A percentile compares a stretch with the other conserved stretches of the same genome.
phyloP scores from a whole-genome alignment of 2,329 filamentous ascomycete genomes.

The Penicillium sp. region DNA sequence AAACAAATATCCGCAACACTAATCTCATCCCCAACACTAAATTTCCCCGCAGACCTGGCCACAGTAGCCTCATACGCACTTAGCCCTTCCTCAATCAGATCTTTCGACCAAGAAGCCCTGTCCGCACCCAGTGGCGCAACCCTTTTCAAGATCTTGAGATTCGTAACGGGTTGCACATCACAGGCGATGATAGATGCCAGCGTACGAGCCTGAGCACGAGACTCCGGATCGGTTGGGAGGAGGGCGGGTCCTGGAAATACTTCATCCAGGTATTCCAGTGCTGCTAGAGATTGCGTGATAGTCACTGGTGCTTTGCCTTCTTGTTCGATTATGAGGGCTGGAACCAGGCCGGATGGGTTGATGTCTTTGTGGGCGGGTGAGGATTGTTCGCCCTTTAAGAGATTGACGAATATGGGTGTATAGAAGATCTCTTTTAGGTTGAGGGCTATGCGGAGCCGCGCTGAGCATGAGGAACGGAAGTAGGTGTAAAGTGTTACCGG shows the following conservation, averaged over 20 bases:
- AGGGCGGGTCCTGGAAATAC: constrained; percentile 45
- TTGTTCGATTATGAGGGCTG: constrained; percentile 50
- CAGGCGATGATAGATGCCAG: constrained; percentile 56
- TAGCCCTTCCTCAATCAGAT: constrained; percentile 56
- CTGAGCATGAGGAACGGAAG: constrained; percentile 64
- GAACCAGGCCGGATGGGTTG: constrained; percentile 59
- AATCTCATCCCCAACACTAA: constrained; percentile 57
- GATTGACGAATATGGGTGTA: constrained; percentile 51
- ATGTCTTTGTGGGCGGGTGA: constrained; percentile 45
- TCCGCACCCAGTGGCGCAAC: constrained; percentile 48
- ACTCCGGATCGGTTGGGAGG: constrained; percentile 48
- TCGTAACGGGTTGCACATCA: constrained; percentile 63
- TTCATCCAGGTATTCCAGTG: constrained; percentile 64
- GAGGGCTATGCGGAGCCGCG: constrained; percentile 61
- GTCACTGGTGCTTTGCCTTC: constrained; percentile 29
- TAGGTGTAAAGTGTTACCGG: constrained; percentile 55
- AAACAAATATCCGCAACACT: constrained; percentile 61
- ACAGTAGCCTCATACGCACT: constrained; percentile 55
- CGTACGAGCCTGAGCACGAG: constrained; percentile 54
- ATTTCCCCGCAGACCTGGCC: constrained; percentile 45
- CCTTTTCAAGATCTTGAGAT: constrained; percentile 54
- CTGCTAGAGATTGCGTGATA: constrained; percentile 60
- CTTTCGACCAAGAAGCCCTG: constrained; percentile 52
- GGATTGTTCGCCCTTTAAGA: constrained; percentile 56
- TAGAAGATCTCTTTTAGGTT: constrained; percentile 56